Percentiles rank a stretch among this genome's conserved stretches.
These are phyloP conservation scores for Ceratonia siliqua DNA, from an alignment of 306 rosid species.

Conservation along the genomic window DNA sequence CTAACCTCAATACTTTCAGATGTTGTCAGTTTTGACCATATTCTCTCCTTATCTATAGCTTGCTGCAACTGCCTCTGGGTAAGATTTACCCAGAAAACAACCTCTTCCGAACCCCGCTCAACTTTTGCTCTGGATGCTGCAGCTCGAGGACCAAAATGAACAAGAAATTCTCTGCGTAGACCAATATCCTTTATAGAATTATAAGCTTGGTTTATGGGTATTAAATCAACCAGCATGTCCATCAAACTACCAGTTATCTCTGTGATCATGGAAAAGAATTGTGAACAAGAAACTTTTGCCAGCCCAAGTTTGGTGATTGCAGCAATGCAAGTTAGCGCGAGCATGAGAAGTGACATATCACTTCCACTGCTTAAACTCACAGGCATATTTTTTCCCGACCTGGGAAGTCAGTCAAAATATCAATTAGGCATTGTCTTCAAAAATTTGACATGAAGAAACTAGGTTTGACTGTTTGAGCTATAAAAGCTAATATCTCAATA, in stretches of 20 bases:
- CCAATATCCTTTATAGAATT: constrained; percentile 75
- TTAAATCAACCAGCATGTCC: constrained; percentile 81
- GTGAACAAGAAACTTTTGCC: constrained; percentile 83
- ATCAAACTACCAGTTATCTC: constrained; percentile 89
- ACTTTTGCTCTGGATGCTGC: constrained; percentile 74
- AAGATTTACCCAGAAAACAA: constrained; percentile 90
- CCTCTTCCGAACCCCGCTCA: constrained; percentile 85
- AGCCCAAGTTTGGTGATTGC: constrained; percentile 85
- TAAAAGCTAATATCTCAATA: constrained; percentile 30
- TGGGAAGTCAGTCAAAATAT: constrained; percentile 47
- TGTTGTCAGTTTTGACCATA: constrained; percentile 95
- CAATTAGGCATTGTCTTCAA: constrained; percentile 33
- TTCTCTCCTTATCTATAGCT: constrained; percentile 92
- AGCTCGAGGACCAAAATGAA: constrained; percentile 94
- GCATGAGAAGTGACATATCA: constrained; percentile 73
- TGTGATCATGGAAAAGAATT: constrained; percentile 71
- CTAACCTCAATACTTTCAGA: constrained; percentile 97
- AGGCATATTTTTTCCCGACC: constrained; percentile 58
- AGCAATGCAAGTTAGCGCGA: constrained; percentile 83
- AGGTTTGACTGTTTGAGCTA: constrained; percentile 22
- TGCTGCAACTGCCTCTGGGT: constrained; percentile 79
- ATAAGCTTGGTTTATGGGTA: constrained; percentile 79
- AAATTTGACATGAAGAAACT: constrained; percentile 23
- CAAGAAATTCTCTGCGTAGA: constrained; percentile 78
- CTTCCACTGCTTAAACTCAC: constrained; percentile 50